These are phyloP conservation scores for Beauveria caledonica DNA, from an alignment of 2,329 filamentous ascomycete genomes.

Conservation along the genomic window DNA sequence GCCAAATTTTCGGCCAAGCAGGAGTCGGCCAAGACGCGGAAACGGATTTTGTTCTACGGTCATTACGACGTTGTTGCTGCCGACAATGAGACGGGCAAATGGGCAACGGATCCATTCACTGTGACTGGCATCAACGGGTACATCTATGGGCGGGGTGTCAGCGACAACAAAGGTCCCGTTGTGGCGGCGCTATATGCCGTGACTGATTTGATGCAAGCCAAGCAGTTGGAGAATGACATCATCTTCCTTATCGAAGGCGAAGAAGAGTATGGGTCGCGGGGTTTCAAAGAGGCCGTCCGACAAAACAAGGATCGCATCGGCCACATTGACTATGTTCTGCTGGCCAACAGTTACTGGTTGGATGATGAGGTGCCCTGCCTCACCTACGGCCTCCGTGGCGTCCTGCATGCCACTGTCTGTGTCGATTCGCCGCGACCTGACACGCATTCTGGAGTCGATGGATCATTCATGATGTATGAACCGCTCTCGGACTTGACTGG, in stretches of 20 bases:
- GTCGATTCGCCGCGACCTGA: conserved; percentile 82
- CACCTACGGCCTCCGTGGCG: conserved; percentile 87
- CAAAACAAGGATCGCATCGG: conserved; percentile 80
- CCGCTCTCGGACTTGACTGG: conserved; percentile 85
- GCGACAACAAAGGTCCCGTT: conserved; percentile 95
- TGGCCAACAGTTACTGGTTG: conserved; percentile 98
- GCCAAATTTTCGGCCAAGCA: conserved; percentile 78
- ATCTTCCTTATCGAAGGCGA: conserved; percentile 95
- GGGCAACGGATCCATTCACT: conserved; percentile 83
- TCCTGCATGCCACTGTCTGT: conserved; percentile 85
- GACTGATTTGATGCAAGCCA: conserved; percentile 78
- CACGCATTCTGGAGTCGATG: conserved; percentile 93
- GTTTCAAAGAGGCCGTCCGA: conserved; percentile 76
- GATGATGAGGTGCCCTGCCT: conserved; percentile 92
- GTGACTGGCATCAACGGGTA: conserved; percentile 85
- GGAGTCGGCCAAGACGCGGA: conserved; percentile 56
- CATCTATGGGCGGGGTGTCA: conserved; percentile 90
- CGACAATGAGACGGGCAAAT: conserved; percentile 72
- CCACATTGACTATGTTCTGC: conserved; percentile 82
- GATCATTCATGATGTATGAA: conserved; percentile 82
- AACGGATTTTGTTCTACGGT: conserved; percentile 91
- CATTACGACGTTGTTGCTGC: conserved; percentile 97
- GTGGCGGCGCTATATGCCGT: conserved; percentile 91
- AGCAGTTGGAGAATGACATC: conserved; percentile 76
- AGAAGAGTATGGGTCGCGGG: conserved; percentile 87